A percentile compares a stretch with the other conserved stretches of the same genome.
Conservation (phyloP, 1,139 yeast species). For the Candida pseudoviswanathii region DNA sequence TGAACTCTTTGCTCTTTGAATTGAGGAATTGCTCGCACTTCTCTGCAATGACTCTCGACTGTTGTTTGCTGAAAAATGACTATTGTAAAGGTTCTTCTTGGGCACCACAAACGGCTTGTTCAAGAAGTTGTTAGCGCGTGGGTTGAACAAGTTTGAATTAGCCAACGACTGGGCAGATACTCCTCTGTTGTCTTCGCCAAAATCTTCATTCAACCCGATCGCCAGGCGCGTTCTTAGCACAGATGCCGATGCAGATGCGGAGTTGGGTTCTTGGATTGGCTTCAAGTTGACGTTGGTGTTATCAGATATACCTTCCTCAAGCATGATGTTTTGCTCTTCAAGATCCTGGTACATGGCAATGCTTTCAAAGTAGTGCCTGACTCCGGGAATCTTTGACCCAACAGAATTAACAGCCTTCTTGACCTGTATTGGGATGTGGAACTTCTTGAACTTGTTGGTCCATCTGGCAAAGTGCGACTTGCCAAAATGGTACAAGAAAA, state of each 20-base stretch:
- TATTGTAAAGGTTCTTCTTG: slow-evolving; percentile 20
- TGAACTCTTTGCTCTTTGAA: slow-evolving; percentile 18
- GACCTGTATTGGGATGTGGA: slow-evolving; percentile 19
- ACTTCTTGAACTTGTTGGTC: slow-evolving; percentile 18
- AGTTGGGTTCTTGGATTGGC: background rate
- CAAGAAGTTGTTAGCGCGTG: slow-evolving; percentile 27
- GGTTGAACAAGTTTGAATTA: slow-evolving; percentile 7
- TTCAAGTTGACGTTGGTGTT: slow-evolving; percentile 1
- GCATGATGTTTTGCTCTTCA: slow-evolving; percentile 20
- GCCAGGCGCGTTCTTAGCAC: slow-evolving; percentile 46
- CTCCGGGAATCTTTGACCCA: slow-evolving; percentile 23
- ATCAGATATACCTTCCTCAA: slow-evolving; percentile 37
- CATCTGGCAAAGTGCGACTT: slow-evolving; percentile 19
- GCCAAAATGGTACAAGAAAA: slow-evolving; percentile 23
- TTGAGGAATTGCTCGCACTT: slow-evolving; percentile 23
- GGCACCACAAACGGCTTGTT: slow-evolving; percentile 41
- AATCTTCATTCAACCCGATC: slow-evolving; percentile 33
- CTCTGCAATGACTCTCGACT: slow-evolving; percentile 35
- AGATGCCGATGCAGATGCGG: slow-evolving; percentile 18
- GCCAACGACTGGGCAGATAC: slow-evolving; percentile 7
- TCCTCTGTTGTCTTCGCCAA: slow-evolving; percentile 16
- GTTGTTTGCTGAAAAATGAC: slow-evolving; percentile 25
- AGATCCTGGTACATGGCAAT: slow-evolving; percentile 11
- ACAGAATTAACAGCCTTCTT: slow-evolving; percentile 17
- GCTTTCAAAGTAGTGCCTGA: slow-evolving; percentile 12